phyloP scores from a whole-genome alignment of 495 filamentous ascomycete species.

The Penicillium roqueforti region DNA sequence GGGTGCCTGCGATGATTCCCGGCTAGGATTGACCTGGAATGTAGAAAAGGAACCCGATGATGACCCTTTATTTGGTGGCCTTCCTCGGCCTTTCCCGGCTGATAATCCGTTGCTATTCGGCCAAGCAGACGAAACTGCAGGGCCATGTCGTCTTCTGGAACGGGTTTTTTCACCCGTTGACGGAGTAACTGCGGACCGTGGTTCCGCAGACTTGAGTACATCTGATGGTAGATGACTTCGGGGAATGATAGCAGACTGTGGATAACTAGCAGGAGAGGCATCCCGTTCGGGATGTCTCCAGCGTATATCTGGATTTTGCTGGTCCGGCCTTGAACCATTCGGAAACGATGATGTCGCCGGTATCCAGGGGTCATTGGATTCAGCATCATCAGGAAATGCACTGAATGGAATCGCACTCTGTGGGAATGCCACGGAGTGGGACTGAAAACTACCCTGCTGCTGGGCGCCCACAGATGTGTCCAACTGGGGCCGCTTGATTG shows the following conservation, averaged over 20 bases:
- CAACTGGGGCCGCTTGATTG: constrained; percentile 61
- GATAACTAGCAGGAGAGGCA: constrained; percentile 64
- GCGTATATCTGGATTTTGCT: constrained; percentile 38
- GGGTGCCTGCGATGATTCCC: constrained; percentile 31
- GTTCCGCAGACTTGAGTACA: constrained; percentile 51
- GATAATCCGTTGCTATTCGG: constrained; percentile 61
- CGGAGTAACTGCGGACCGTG: constrained; percentile 67
- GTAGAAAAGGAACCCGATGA: constrained; percentile 78
- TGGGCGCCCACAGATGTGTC: constrained; percentile 62
- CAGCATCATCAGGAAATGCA: constrained; percentile 54
- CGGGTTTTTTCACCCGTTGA: constrained; percentile 50
- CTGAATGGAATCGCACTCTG: constrained; percentile 59
- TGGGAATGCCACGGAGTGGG: constrained; percentile 48
- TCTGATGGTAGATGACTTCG: constrained; percentile 47
- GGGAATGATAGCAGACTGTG: constrained; percentile 78
- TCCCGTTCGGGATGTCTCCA: constrained; percentile 47
- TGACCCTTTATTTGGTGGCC: constrained; percentile 77
- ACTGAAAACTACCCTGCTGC: constrained; percentile 48
- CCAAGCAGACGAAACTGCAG: constrained; percentile 95
- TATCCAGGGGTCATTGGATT: constrained; percentile 51
- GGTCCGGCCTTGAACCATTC: constrained; percentile 18
- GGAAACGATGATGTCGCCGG: constrained; percentile 42
- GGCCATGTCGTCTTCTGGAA: constrained; percentile 73
- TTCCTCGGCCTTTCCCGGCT: constrained; percentile 72
- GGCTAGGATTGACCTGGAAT: constrained; percentile 68